A percentile compares a stretch with the other conserved stretches of the same genome.
Evolutionary conservation across 192 early-diverging fungal genomes (phyloP).

Genomic region (Coemansia sp.): DNA sequence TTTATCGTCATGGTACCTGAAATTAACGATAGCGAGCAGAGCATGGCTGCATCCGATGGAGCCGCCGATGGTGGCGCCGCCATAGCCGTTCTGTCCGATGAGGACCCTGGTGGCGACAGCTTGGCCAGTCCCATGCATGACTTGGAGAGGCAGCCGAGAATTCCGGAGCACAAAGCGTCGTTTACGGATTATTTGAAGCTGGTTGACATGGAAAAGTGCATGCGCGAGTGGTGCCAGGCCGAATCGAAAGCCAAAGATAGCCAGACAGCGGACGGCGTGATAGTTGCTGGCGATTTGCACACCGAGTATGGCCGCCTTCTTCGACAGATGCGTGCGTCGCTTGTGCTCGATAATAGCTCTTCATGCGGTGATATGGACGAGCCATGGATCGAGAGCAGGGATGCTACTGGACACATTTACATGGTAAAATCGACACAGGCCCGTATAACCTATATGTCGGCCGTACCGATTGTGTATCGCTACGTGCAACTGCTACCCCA

Average conservation of each 20-base stretch:
- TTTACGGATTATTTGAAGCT: constrained; percentile 47
- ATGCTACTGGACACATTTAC: constrained; percentile 54
- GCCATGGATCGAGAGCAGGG: constrained; percentile 41
- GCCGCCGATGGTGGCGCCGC: neutral
- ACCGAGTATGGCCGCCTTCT: constrained; percentile 24
- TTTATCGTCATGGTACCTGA: constrained; percentile 72
- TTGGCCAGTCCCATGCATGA: neutral
- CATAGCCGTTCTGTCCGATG: neutral
- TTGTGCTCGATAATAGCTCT: constrained; percentile 19
- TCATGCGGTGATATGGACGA: constrained; percentile 35
- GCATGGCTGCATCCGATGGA: neutral
- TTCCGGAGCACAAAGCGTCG: constrained; percentile 19
- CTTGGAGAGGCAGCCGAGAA: neutral
- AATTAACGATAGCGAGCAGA: constrained; percentile 12
- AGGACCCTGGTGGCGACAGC: neutral
- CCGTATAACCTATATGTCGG: constrained; percentile 64
- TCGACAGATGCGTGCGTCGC: constrained; percentile 7
- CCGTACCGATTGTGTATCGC: constrained; percentile 62
- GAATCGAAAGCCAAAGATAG: constrained; percentile 3
- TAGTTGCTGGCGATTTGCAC: constrained; percentile 13
- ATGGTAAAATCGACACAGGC: constrained; percentile 67
- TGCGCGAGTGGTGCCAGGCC: constrained; percentile 61
- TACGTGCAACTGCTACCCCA: constrained; percentile 73
- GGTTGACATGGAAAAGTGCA: constrained; percentile 56
- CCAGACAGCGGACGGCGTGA: constrained; percentile 10